Evolutionary conservation across 2,329 filamentous ascomycete species (phyloP), one percentile per base, ranked within the genome.

Genomic region (Phaeosphaeriaceae sp.): DNA sequence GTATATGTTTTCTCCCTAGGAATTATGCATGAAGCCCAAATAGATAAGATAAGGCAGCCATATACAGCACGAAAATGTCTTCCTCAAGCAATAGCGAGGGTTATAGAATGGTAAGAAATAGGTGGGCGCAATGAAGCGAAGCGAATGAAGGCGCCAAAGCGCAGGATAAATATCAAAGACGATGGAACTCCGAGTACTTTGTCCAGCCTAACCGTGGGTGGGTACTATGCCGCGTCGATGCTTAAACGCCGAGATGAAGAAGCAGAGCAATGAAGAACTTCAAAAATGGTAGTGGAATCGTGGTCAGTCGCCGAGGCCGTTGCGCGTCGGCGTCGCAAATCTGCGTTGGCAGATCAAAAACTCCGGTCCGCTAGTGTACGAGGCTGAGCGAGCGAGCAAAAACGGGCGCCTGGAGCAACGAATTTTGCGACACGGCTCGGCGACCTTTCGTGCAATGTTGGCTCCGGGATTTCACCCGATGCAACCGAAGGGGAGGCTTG

Each of bases 391-490:
- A 5, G 25, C 25, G n/a, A n/a, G n/a, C n/a, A n/a, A n/a, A n/a
- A n/a, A n/a, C n/a, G n/a, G n/a, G n/a, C n/a, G n/a, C n/a, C n/a
- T n/a, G n/a, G n/a, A n/a, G n/a, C n/a, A n/a, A n/a, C n/a, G n/a
- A n/a, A n/a, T n/a, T n/a, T n/a, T 21, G 41, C 41, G 6, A 7
- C 44, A 27, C 40, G 79, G 75, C 54, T 50, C 60, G 50, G 56
- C 56, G 31, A 61, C 60, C 58, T 63, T 60, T 19, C 17, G 31
- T 42, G 40, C 22, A 50, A 72, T 79, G 7, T 71, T 74, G 10
- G 11, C 3, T n/a, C 11, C 45, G 45, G 33, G 33, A 36, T 31
- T 7, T 36, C 45, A 19, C 24, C 49, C 44, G 36, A 56, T 45
- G 33, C 20, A 51, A 24, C 50, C 48, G 42, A 53, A 27, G 27